phyloP scores from a whole-genome alignment of 192 early-diverging fungal species.

The Backusella australiensis region DNA sequence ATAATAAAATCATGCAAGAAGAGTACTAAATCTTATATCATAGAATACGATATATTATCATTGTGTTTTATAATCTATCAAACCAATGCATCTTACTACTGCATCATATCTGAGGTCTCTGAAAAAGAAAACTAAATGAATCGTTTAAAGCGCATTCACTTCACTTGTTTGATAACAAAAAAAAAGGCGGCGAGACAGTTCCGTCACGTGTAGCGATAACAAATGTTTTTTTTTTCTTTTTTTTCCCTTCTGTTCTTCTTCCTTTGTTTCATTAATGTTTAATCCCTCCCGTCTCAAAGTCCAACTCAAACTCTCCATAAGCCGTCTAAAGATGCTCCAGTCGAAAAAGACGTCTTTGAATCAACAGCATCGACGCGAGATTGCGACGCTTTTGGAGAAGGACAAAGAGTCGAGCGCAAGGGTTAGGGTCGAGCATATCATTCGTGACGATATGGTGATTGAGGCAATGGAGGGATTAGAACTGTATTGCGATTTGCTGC shows the following conservation, averaged over 20 bases:
- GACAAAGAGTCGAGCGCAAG: conserved; percentile 86
- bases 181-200: neutral
- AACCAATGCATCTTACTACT: no score
- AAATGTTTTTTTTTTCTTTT: neutral
- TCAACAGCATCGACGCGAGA: conserved; percentile 77
- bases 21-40: no score
- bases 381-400: conserved; percentile 74
- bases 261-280: conserved; percentile 36
- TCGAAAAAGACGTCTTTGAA: conserved; percentile 81
- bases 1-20: no score
- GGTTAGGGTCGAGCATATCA: conserved; percentile 89
- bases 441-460: conserved; percentile 88
- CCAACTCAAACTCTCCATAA: conserved; percentile 84
- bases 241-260: neutral
- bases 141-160: no score
- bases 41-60: no score
- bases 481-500: conserved; percentile 86
- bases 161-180: no score
- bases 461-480: conserved; percentile 95
- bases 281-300: conserved; percentile 75
- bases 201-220: neutral
- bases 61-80: no score
- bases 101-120: no score
- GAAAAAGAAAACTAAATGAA: no score
- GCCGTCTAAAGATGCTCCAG: conserved; percentile 85